Base-by-base conservation (phyloP, 805 yeast genomes). In the Zygosaccharomyces rouxii region DNA sequence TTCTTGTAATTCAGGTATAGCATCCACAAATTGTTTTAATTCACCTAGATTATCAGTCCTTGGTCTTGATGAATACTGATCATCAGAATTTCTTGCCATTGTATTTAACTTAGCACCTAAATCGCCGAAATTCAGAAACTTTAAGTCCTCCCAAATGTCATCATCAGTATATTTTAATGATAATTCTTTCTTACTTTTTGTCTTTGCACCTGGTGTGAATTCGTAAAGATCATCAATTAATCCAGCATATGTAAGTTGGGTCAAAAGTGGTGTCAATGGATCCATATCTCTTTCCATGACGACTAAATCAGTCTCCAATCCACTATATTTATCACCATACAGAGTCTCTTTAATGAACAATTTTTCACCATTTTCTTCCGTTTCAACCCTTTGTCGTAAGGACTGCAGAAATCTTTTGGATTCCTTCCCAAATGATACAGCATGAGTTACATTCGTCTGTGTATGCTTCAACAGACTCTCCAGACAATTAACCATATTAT, bases 201-300 rank as follows among this genome's bases (percentile, higher is more conserved):
- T 38, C 19, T 56, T 60, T 2, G 61, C 69, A 51, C 75, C 76
- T 10, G 73, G 61, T 11, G 74, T 71, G 5, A 83, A 68, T 4
- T 77, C 80, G 55, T 80, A 74, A 10, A 80, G 63, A 56, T 90
- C 97, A 62, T 86, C 90, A 18, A 89, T 71, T 13, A 94, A 71
- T 0, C 98, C 99, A 14, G 78, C 72, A 63, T 90, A 92, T 2
- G 89, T 86, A 56, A 90, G 68, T 58, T 90, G 97, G 22, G 82
- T 79, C 47, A 89, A 68, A 9, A 88, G 58, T 1, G 89, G 83
- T 1, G 95, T 80, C 4, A 86, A 64, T 38, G 79, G 75, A 67
- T 92, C 99, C 25, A 83, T 64, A 46, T 83, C 79, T 42, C 99
- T 71, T 60, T 92, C 98, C 18, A 92, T 60, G 1, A 90, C 83